Evolutionary conservation across 192 early-diverging fungal species (phyloP).

Genomic region (Coemansia sp.): DNA sequence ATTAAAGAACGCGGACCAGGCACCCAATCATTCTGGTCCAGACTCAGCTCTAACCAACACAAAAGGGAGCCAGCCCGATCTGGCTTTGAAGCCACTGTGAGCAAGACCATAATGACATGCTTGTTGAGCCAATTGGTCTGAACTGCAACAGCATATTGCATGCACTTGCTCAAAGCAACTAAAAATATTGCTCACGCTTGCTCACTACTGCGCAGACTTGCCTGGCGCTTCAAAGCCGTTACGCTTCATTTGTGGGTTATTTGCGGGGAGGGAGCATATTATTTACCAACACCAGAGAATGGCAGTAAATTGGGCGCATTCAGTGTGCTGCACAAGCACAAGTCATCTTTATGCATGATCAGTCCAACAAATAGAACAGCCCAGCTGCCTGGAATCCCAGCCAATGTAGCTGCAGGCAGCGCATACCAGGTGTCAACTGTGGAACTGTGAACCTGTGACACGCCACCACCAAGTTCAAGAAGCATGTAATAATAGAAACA

Average conservation of each 20-base stretch:
- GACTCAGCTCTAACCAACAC: too few relatives aligned
- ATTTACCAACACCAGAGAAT: background rate
- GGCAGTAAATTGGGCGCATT: slow-evolving; percentile 1
- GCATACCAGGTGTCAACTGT: too few relatives aligned
- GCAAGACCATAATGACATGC: background rate
- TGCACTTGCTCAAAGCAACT: too few relatives aligned
- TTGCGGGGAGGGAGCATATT: slow-evolving; percentile 3
- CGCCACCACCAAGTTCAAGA: too few relatives aligned
- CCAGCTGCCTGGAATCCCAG: too few relatives aligned
- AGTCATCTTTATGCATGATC: background rate
- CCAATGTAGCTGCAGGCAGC: too few relatives aligned
- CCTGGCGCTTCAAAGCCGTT: background rate
- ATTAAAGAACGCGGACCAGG: background rate
- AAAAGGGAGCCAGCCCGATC: background rate
- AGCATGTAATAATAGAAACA: slow-evolving; percentile 6
- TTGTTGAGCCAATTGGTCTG: background rate
- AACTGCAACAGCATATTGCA: too few relatives aligned
- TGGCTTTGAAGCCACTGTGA: background rate
- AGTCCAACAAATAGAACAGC: background rate
- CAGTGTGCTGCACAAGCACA: too few relatives aligned
- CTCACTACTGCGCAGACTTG: background rate
- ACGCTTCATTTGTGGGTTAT: background rate
- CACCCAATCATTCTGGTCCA: background rate
- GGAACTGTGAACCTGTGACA: too few relatives aligned
- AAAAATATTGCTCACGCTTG: too few relatives aligned